Evolutionary conservation across 116 monocot genomes (phyloP).

Genomic region (Cymodocea nodosa): DNA sequence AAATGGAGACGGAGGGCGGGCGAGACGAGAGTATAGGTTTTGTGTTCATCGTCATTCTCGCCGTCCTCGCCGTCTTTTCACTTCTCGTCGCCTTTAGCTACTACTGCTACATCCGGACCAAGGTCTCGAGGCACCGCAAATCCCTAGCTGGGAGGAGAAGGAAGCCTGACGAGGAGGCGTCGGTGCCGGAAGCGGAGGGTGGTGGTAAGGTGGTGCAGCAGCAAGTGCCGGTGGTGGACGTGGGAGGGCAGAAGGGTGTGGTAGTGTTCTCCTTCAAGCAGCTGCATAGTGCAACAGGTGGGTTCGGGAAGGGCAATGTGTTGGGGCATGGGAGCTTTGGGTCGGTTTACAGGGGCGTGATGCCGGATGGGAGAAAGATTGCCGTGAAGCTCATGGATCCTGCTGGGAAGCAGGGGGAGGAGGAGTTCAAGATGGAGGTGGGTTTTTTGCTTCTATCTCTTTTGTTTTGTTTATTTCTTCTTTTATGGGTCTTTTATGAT

Average conservation of each 20-base stretch:
- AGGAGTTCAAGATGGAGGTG: slow-evolving; percentile 98
- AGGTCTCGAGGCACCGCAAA: slow-evolving; percentile 59
- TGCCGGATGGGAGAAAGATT: slow-evolving; percentile 74
- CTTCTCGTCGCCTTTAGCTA: slow-evolving; percentile 72
- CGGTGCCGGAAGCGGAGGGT: background rate
- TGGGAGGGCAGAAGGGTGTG: slow-evolving; percentile 32
- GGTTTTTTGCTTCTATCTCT: background rate
- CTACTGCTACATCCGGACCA: slow-evolving; percentile 90
- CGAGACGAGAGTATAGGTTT: slow-evolving; percentile 19
- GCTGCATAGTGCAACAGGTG: slow-evolving; percentile 71
- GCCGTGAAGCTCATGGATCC: slow-evolving; percentile 97
- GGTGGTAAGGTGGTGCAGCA: slow-evolving; percentile 6
- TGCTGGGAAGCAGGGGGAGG: slow-evolving; percentile 80
- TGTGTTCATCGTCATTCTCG: slow-evolving; percentile 64
- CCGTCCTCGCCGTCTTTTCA: slow-evolving; percentile 56
- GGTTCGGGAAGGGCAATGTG: slow-evolving; percentile 68
- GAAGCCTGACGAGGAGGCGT: slow-evolving; percentile 8
- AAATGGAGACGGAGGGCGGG: slow-evolving; percentile 14
- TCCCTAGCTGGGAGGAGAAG: slow-evolving; percentile 10
- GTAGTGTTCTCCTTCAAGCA: slow-evolving; percentile 75
- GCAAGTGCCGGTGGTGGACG: slow-evolving; percentile 7
- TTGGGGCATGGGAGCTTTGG: slow-evolving; percentile 93
- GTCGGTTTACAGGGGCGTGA: slow-evolving; percentile 65
- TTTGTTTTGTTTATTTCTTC: background rate
- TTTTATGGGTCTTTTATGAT: background rate